Evolutionary conservation across 352 stramenopile species (phyloP).

Genomic region (Globisporangium acanthophoron): DNA sequence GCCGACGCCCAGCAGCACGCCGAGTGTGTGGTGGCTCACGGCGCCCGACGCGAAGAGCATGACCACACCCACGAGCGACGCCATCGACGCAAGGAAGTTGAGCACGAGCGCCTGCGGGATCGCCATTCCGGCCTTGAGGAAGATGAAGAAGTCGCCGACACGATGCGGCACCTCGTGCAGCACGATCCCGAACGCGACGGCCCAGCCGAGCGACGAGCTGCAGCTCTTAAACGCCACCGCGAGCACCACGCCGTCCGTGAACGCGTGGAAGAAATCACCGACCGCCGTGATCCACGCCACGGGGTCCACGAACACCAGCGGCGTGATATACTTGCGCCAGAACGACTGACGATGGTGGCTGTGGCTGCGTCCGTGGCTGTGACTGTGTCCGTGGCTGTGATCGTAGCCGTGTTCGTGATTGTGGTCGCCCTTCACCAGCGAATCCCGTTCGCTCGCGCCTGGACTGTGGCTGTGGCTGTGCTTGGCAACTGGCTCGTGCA

Average conservation of each 20-base stretch:
- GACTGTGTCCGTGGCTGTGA: background rate
- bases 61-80: slow-evolving; percentile 21
- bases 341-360: slow-evolving; percentile 4
- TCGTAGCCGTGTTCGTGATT: too few species aligned
- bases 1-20: slow-evolving; percentile 19
- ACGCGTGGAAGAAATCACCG: slow-evolving; percentile 20
- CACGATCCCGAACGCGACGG: slow-evolving; percentile 16
- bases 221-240: slow-evolving; percentile 21
- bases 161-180: slow-evolving; percentile 21
- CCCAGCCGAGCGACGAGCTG: slow-evolving; percentile 16
- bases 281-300: slow-evolving; percentile 24
- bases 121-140: slow-evolving; percentile 13
- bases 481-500: background rate
- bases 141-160: slow-evolving; percentile 24
- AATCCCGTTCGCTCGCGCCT: too few species aligned
- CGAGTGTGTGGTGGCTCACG: slow-evolving; percentile 19
- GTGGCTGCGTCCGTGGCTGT: slow-evolving; percentile 5
- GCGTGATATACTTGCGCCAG: slow-evolving; percentile 3
- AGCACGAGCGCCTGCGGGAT: slow-evolving; percentile 14
- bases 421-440: too few species aligned
- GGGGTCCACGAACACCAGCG: slow-evolving; percentile 11
- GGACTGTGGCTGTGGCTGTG: background rate
- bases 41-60: slow-evolving; percentile 20
- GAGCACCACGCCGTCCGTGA: slow-evolving; percentile 20
- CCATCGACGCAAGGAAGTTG: slow-evolving; percentile 21